phyloP scores from a whole-genome alignment of 208 protist species.

The Lotmaria passim region DNA sequence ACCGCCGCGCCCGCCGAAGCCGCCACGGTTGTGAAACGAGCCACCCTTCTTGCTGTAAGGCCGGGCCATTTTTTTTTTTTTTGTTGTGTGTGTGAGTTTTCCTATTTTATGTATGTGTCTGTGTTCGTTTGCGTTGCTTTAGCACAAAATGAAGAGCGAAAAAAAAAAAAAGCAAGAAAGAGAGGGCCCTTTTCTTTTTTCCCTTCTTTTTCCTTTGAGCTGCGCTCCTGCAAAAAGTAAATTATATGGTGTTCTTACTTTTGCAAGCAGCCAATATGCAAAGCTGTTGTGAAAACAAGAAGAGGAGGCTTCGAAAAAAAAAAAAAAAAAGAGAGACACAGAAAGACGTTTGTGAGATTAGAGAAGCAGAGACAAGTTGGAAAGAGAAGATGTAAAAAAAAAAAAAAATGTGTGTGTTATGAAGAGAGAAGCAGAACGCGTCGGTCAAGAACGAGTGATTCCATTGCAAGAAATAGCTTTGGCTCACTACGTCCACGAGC shows the following conservation, averaged over 20 bases:
- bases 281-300: background rate
- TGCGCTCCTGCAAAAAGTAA: too few relatives aligned
- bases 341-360: background rate
- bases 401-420: too few relatives aligned
- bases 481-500: too few relatives aligned
- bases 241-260: too few relatives aligned
- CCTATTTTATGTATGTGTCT: background rate
- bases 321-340: background rate
- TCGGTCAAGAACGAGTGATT: too few relatives aligned
- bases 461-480: too few relatives aligned
- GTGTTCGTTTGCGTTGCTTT: conserved; percentile 3
- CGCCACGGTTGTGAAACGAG: conserved; percentile 19
- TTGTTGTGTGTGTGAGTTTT: background rate
- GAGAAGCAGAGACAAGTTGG: background rate
- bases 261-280: too few relatives aligned
- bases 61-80: conserved; percentile 46
- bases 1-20: conserved; percentile 25
- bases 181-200: too few relatives aligned
- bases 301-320: background rate
- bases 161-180: background rate
- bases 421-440: too few relatives aligned
- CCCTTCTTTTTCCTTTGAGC: too few relatives aligned
- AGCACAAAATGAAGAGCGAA: too few relatives aligned
- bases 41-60: conserved; percentile 62
- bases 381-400: conserved; percentile 1